Conservation (phyloP, 1,139 yeast species). For the Debaryomyces sp. region DNA sequence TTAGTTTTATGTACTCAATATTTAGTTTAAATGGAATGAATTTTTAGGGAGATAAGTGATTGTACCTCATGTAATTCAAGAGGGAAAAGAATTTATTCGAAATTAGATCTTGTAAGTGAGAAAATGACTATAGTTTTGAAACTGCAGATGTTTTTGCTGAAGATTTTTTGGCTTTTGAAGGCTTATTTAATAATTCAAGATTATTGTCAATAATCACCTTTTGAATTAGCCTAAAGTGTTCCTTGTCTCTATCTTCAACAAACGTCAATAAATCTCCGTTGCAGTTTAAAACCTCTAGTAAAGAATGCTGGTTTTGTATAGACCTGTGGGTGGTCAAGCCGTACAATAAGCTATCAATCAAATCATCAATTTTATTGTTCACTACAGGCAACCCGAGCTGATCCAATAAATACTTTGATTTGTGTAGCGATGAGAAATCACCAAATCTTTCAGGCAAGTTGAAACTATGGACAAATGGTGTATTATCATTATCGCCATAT, state of each 20-base stretch:
- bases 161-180: background rate
- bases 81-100: too few species aligned
- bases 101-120: too few species aligned
- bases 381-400: conserved; percentile 7
- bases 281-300: conserved; percentile 6
- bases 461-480: conserved; percentile 10
- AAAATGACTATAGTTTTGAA: background rate
- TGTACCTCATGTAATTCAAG: too few species aligned
- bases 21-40: background rate
- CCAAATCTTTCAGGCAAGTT: conserved; percentile 9
- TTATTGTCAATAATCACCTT: conserved; percentile 13
- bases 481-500: background rate
- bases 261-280: conserved; percentile 15
- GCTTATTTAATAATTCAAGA: conserved; percentile 10
- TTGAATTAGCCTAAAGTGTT: conserved; percentile 16
- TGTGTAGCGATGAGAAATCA: conserved; percentile 8
- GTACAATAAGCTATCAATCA: conserved; percentile 42
- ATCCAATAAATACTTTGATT: conserved; percentile 6
- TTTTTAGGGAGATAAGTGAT: background rate
- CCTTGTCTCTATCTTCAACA: conserved; percentile 12
- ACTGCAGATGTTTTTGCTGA: background rate
- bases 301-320: conserved; percentile 19
- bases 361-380: conserved; percentile 39
- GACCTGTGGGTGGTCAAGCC: conserved; percentile 31
- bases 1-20: background rate